These are phyloP conservation scores for Cladosporium sp. DNA, from an alignment of 2,329 filamentous ascomycete genomes.

Conservation along the genomic window DNA sequence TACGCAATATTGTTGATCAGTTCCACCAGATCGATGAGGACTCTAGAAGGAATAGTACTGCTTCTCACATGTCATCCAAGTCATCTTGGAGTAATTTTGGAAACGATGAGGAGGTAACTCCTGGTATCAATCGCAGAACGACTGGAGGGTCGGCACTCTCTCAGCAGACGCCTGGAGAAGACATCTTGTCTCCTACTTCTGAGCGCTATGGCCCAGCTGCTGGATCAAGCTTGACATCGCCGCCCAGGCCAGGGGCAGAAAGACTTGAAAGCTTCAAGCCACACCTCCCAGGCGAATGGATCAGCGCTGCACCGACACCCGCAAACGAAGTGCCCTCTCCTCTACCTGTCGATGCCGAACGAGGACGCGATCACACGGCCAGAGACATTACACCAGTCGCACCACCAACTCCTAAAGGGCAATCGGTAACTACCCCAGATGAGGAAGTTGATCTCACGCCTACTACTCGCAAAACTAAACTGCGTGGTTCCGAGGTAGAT, in stretches of 20 bases:
- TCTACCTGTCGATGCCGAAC: neutral
- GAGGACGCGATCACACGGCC: neutral
- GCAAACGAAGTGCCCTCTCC: constrained; percentile 32
- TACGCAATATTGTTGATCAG: constrained; percentile 49
- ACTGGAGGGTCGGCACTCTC: constrained; percentile 13
- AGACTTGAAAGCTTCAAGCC: constrained; percentile 43
- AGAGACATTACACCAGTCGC: neutral
- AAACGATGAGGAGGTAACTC: constrained; percentile 35
- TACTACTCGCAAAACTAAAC: constrained; percentile 31
- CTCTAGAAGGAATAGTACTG: constrained; percentile 43
- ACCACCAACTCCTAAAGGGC: constrained; percentile 3
- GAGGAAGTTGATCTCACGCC: constrained; percentile 30
- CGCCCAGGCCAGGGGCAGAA: constrained; percentile 5
- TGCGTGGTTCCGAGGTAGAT: constrained; percentile 16
- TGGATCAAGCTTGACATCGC: neutral
- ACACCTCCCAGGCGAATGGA: constrained; percentile 51
- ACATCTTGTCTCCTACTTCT: neutral
- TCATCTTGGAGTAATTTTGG: constrained; percentile 36
- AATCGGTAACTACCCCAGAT: constrained; percentile 1
- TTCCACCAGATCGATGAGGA: constrained; percentile 43
- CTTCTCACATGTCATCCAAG: constrained; percentile 35
- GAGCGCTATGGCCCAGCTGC: neutral
- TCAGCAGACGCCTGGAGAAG: neutral
- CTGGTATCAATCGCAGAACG: constrained; percentile 20
- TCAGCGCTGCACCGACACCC: constrained; percentile 44